A percentile compares a stretch with the other conserved stretches of the same genome.
Conservation (phyloP, 805 yeast genomes). For the Schwanniomyces vanrijiae region DNA sequence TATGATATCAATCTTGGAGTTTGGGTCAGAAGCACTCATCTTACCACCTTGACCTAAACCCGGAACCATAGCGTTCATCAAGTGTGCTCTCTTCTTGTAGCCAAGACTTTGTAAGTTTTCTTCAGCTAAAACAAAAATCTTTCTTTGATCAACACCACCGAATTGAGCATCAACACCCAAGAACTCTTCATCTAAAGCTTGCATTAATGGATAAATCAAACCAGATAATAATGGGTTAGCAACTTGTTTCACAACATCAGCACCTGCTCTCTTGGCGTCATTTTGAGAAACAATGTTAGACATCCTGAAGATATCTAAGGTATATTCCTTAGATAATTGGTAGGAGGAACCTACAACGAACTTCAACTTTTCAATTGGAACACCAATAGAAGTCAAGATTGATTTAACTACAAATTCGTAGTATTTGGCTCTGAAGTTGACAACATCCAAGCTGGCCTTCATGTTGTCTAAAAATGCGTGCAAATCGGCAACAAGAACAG, state of each 20-base stretch:
- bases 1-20: slow-evolving; percentile 89
- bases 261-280: slow-evolving; percentile 98
- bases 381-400: slow-evolving; percentile 80
- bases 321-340: slow-evolving; percentile 75
- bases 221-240: slow-evolving; percentile 92
- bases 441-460: slow-evolving; percentile 97
- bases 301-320: slow-evolving; percentile 85
- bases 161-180: slow-evolving; percentile 90
- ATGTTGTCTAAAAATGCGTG: slow-evolving; percentile 97
- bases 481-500: slow-evolving; percentile 87
- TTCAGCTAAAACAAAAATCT: slow-evolving; percentile 95
- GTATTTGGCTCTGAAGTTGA: slow-evolving; percentile 83
- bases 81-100: slow-evolving; percentile 95
- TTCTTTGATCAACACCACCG: slow-evolving; percentile 99
- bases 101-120: slow-evolving; percentile 86
- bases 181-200: slow-evolving; percentile 93
- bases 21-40: slow-evolving; percentile 99
- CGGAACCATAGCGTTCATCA: slow-evolving; percentile 99
- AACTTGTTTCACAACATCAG: slow-evolving; percentile 98
- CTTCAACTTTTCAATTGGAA: slow-evolving; percentile 83
- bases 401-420: slow-evolving; percentile 84
- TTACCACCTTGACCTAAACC: slow-evolving; percentile 96
- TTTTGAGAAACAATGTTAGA: slow-evolving; percentile 86
- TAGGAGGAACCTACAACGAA: slow-evolving; percentile 90
- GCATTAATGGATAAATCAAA: slow-evolving; percentile 96